phyloP scores from a whole-genome alignment of 129 eudicot genomes.

The Pulicaria dysenterica region DNA sequence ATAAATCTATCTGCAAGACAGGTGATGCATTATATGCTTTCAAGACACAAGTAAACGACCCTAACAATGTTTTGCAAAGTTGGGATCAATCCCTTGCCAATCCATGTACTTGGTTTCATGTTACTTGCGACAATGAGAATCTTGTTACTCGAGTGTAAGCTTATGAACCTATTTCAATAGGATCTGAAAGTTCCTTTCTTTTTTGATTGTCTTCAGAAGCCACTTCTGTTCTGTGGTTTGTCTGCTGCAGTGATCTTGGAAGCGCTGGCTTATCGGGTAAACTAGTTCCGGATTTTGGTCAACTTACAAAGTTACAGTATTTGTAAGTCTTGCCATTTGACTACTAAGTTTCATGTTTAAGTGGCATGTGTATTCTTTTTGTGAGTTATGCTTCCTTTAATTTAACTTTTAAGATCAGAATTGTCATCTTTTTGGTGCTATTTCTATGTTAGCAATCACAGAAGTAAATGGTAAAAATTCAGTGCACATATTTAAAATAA shows the following conservation, averaged over 20 bases:
- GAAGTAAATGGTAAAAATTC: too few species aligned
- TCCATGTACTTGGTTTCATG: slow-evolving; percentile 97
- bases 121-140: slow-evolving; percentile 61
- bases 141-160: slow-evolving; percentile 77
- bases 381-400: background rate
- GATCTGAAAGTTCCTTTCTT: background rate
- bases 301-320: slow-evolving; percentile 60
- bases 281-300: slow-evolving; percentile 75
- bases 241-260: slow-evolving; percentile 74
- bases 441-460: too few species aligned
- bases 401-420: too few species aligned
- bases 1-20: slow-evolving; percentile 34
- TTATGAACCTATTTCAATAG: background rate
- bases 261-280: slow-evolving; percentile 73
- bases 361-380: background rate
- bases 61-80: slow-evolving; percentile 69
- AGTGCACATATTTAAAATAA: too few species aligned
- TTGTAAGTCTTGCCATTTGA: slow-evolving; percentile 55
- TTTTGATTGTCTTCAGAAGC: background rate
- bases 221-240: slow-evolving; percentile 17
- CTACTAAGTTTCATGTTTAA: background rate
- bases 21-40: slow-evolving; percentile 75
- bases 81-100: slow-evolving; percentile 74
- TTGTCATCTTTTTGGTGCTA: too few species aligned
- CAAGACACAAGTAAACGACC: slow-evolving; percentile 57